These are phyloP conservation scores for Cucurbita argyrosperma DNA, from an alignment of 306 rosid species.

Conservation along the genomic window DNA sequence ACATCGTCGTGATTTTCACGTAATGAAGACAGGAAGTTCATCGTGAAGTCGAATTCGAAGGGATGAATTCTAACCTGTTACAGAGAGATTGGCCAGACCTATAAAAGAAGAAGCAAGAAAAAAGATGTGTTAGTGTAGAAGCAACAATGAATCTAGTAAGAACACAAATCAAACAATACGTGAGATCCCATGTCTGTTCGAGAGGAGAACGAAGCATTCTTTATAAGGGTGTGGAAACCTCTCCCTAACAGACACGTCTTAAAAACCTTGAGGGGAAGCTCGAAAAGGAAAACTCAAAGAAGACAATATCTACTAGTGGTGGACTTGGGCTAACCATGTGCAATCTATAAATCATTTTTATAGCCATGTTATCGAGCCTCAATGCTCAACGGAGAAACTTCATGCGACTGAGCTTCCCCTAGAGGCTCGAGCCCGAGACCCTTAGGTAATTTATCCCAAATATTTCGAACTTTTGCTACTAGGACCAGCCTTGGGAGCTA, in stretches of 20 bases:
- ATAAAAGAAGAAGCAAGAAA: conserved; percentile 9
- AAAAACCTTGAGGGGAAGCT: no score
- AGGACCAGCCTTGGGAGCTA: neutral
- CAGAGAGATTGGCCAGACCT: conserved; percentile 88
- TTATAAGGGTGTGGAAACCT: no score
- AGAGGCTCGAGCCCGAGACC: neutral
- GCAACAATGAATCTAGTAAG: neutral
- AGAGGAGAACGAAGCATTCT: neutral
- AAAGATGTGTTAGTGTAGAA: neutral
- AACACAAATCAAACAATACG: neutral
- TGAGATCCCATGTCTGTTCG: neutral
- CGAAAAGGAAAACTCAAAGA: no score
- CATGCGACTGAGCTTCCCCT: neutral
- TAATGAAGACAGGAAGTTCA: neutral
- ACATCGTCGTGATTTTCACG: neutral
- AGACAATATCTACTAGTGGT: no score
- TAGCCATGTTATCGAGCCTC: neutral
- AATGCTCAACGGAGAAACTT: neutral
- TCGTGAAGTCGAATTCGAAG: conserved; percentile 2
- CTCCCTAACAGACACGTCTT: no score
- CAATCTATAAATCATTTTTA: neutral
- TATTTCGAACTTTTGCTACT: neutral
- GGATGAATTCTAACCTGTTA: conserved; percentile 55
- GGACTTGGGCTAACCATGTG: neutral
- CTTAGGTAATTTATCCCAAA: neutral